These are phyloP conservation scores for Backusella circina DNA, from an alignment of 192 early-diverging fungal species.

Conservation along the genomic window DNA sequence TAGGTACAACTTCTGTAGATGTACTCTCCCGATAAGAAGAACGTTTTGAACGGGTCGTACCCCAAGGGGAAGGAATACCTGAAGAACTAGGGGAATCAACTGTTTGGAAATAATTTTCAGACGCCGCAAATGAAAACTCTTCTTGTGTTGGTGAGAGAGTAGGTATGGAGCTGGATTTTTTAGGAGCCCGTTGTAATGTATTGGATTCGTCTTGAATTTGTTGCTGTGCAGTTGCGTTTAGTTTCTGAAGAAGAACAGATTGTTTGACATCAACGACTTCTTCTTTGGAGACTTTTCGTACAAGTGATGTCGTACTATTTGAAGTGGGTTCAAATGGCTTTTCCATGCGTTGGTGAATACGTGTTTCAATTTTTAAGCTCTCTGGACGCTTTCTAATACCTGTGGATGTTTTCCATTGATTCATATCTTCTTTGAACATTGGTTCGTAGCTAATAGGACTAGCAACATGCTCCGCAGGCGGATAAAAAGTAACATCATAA, in stretches of 20 bases:
- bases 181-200: background rate
- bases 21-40: background rate
- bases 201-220: background rate
- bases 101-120: background rate
- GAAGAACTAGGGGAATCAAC: background rate
- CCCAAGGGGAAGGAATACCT: slow-evolving; percentile 11
- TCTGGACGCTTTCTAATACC: background rate
- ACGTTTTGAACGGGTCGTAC: background rate
- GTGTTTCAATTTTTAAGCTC: background rate
- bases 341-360: background rate
- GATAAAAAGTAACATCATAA: slow-evolving; percentile 1
- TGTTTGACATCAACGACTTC: background rate
- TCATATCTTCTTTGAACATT: background rate
- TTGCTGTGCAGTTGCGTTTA: background rate
- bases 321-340: background rate
- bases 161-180: background rate
- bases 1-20: background rate
- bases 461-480: background rate
- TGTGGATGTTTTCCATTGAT: slow-evolving; percentile 5
- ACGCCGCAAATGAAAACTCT: background rate
- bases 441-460: background rate
- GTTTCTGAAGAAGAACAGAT: background rate
- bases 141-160: background rate
- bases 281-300: background rate
- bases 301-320: background rate